A percentile compares a stretch with the other conserved stretches of the same genome.
phyloP scores from a whole-genome alignment of 306 rosid species.

The Chamaecrista fasciculata region DNA sequence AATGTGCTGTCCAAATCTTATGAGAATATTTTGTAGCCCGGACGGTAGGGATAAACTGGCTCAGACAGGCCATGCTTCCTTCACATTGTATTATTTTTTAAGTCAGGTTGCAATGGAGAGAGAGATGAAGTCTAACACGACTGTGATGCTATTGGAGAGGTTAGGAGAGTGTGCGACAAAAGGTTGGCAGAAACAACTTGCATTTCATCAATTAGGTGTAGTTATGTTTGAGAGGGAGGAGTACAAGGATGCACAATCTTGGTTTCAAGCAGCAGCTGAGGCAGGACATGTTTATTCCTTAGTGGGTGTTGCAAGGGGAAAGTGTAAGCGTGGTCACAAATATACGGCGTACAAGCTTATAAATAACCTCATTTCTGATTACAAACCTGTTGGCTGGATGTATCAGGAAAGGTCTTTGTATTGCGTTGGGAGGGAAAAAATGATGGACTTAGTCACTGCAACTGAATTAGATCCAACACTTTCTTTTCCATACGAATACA shows the following conservation, averaged over 20 bases:
- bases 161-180: constrained; percentile 68
- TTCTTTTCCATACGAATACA: constrained; percentile 65
- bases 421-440: constrained; percentile 69
- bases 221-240: constrained; percentile 83
- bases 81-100: constrained; percentile 63
- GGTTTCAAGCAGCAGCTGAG: constrained; percentile 66
- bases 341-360: constrained; percentile 71
- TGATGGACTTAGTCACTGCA: constrained; percentile 64
- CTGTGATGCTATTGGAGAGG: constrained; percentile 86
- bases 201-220: constrained; percentile 79
- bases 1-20: constrained; percentile 42
- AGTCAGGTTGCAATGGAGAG: constrained; percentile 85
- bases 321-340: constrained; percentile 77
- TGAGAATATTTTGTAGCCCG: constrained; percentile 58
- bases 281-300: constrained; percentile 75
- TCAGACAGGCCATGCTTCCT: constrained; percentile 58
- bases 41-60: constrained; percentile 70
- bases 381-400: constrained; percentile 85
- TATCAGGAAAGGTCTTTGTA: constrained; percentile 85
- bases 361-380: constrained; percentile 62
- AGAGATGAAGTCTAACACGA: constrained; percentile 73
- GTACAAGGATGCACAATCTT: constrained; percentile 67
- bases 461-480: constrained; percentile 83
- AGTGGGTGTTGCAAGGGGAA: constrained; percentile 83
- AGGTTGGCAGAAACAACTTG: constrained; percentile 76